These are phyloP conservation scores for Acidiella bohemica DNA, from an alignment of 495 filamentous ascomycete genomes.

Conservation along the genomic window DNA sequence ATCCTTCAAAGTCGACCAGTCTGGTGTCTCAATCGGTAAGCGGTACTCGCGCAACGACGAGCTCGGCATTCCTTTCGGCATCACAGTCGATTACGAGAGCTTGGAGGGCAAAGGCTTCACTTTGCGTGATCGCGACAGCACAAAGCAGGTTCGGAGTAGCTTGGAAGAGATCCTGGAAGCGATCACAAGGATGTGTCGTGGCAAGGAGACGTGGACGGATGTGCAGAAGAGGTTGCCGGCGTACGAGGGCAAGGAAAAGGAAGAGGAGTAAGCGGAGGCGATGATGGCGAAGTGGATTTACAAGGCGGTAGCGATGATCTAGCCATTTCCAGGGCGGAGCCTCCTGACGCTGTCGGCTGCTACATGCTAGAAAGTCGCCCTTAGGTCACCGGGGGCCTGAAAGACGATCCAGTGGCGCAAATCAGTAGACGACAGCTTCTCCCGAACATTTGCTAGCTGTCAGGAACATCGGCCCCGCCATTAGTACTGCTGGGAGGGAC, in stretches of 20 bases:
- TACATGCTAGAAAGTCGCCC: too few relatives aligned
- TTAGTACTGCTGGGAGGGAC: too few relatives aligned
- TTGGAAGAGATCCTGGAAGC: slow-evolving; percentile 54
- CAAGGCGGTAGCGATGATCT: too few relatives aligned
- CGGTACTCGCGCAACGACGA: slow-evolving; percentile 53
- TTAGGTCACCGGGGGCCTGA: not conserved
- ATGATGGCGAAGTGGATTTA: too few relatives aligned
- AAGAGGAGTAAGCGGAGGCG: too few relatives aligned
- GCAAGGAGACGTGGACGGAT: slow-evolving; percentile 52
- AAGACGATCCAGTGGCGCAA: not conserved
- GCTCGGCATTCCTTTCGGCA: slow-evolving; percentile 50
- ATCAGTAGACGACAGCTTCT: not conserved
- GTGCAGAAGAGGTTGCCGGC: slow-evolving; percentile 46
- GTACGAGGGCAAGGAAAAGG: slow-evolving; percentile 51
- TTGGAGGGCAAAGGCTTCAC: slow-evolving; percentile 54
- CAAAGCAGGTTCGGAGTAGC: slow-evolving; percentile 50
- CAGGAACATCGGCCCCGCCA: too few relatives aligned
- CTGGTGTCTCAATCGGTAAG: slow-evolving; percentile 55
- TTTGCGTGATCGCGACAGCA: slow-evolving; percentile 54
- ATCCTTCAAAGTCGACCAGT: slow-evolving; percentile 51
- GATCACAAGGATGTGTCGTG: slow-evolving; percentile 45
- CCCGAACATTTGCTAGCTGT: not conserved
- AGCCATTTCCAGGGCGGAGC: too few relatives aligned
- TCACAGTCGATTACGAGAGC: slow-evolving; percentile 60
- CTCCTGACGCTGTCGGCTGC: not conserved